These are phyloP conservation scores for Andrographis paniculata DNA, from an alignment of 305 asterid species.

Conservation along the genomic window DNA sequence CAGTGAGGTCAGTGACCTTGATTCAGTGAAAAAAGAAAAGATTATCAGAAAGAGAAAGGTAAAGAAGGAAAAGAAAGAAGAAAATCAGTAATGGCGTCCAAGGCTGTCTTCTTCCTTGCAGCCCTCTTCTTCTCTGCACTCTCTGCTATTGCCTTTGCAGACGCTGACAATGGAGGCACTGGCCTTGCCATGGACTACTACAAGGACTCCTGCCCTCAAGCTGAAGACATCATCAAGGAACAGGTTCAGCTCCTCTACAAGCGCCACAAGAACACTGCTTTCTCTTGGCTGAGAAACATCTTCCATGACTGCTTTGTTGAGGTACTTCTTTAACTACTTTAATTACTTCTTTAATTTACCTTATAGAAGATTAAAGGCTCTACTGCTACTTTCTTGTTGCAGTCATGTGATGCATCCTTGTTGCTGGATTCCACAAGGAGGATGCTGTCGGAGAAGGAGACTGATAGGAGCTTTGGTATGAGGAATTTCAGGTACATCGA, in stretches of 20 bases:
- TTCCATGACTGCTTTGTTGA: conserved; percentile 96
- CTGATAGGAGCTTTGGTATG: conserved; percentile 95
- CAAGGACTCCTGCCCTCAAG: conserved; percentile 93
- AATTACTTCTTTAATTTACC: no score
- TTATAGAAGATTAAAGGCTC: no score
- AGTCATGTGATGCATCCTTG: conserved; percentile 95
- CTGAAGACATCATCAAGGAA: conserved; percentile 82
- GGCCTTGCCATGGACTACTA: conserved; percentile 62
- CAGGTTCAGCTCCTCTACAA: conserved; percentile 92
- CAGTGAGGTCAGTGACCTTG: conserved; percentile 4
- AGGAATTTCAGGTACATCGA: conserved; percentile 91
- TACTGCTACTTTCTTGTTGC: conserved; percentile 1
- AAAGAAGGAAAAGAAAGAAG: neutral
- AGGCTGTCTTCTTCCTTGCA: conserved; percentile 2
- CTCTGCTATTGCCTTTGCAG: conserved; percentile 35
- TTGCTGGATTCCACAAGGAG: conserved; percentile 92
- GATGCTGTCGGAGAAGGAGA: conserved; percentile 80
- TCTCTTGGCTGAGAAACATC: conserved; percentile 95
- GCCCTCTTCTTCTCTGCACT: conserved; percentile 34
- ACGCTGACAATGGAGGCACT: conserved; percentile 31
- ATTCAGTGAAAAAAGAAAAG: neutral
- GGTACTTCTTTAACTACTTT: conserved; percentile 27
- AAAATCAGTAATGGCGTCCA: conserved; percentile 27
- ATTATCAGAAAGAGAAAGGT: neutral
- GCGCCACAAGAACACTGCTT: conserved; percentile 99